Percentiles rank a stretch among this genome's conserved stretches.
phyloP scores from a whole-genome alignment of 768 basidiomycete genomes.

The Boletus huronensis region DNA sequence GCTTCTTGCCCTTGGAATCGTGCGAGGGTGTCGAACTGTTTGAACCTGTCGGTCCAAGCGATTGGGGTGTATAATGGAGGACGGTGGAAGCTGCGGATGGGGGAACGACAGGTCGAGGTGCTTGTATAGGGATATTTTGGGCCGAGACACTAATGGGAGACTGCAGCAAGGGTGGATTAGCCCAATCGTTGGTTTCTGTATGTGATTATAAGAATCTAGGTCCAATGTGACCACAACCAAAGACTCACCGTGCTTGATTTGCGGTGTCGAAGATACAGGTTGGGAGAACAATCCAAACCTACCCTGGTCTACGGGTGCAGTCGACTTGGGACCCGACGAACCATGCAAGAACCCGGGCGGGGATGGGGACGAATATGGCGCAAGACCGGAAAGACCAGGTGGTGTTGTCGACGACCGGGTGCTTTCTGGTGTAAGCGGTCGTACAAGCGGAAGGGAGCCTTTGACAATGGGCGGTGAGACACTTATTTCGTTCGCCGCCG shows the following conservation, averaged over 20 bases:
- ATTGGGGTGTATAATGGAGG: conserved; percentile 26
- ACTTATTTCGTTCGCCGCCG: conserved; percentile 1
- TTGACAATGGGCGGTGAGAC: conserved; percentile 19
- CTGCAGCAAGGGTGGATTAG: conserved; percentile 13
- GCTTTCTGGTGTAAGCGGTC: conserved; percentile 29
- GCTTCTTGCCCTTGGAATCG: conserved; percentile 37
- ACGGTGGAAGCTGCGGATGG: conserved; percentile 34
- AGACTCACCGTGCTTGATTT: conserved; percentile 30
- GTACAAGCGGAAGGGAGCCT: conserved; percentile 11
- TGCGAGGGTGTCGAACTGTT: conserved; percentile 27
- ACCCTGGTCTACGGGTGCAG: conserved; percentile 15
- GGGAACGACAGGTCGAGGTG: conserved; percentile 26
- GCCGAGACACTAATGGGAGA: conserved; percentile 16
- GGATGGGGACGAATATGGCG: conserved; percentile 33
- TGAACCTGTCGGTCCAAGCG: conserved; percentile 14
- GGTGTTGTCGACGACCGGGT: conserved; percentile 33
- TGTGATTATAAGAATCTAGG: not conserved
- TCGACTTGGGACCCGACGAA: conserved; percentile 25
- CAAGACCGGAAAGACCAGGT: conserved; percentile 31
- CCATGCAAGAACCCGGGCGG: conserved; percentile 34
- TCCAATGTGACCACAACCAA: not conserved
- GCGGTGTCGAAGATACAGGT: conserved; percentile 19
- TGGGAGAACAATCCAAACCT: conserved; percentile 19
- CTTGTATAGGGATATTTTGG: conserved; percentile 27
- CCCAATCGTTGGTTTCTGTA: conserved; percentile 27